Evolutionary conservation across 2,329 filamentous ascomycete species (phyloP), one percentile per base, ranked within the genome.

Genomic region (Parasarocladium wereldwijsianum): DNA sequence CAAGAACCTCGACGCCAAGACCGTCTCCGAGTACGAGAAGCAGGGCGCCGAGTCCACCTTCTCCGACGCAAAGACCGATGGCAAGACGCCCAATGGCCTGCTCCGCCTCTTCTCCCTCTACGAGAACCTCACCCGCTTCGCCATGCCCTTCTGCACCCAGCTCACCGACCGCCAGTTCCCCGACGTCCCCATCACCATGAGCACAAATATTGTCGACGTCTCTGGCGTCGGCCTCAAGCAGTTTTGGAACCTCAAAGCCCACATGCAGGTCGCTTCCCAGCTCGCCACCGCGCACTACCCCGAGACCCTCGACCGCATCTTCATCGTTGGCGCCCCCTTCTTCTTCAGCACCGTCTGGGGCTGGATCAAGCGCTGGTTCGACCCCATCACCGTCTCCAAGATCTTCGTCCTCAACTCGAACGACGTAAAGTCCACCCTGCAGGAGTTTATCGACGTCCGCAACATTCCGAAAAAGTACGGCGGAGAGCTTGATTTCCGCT

Each of bases 291-390:
- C 86, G 5, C 82, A 94, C 56, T 96, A 94, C 50, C 87, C 87
- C 1, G 87, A 96, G 57, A 96, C 86, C 1, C 59, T 94, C 29
- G 87, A 55, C 35, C 43, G 58, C 21, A 63, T 64, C 43, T 64
- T 63, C 37, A 79, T 96, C 45, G 84, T 94, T 38, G 86, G 86
- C 36, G 87, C 87, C 1, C 87, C 87, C 6, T 60, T 69, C 26
- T 93, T 93, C 66, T 93, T 93, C 61, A 79, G 80, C 29, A 93
- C 84, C 3, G 82, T 93, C 36, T 87, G 86, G 86, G 75, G 81
- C 40, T 93, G 85, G 84, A 70, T 93, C 56, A 93, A 93, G 64
- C 77, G 80, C 46, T 93, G 86, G 85, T 93, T 93, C 46, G 80
- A 86, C 57, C 86, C 86, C 6, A 84, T 85, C 37, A 94, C 87